Conservation (phyloP, 768 basidiomycete species). For the Sporobolomyces roseus region DNA sequence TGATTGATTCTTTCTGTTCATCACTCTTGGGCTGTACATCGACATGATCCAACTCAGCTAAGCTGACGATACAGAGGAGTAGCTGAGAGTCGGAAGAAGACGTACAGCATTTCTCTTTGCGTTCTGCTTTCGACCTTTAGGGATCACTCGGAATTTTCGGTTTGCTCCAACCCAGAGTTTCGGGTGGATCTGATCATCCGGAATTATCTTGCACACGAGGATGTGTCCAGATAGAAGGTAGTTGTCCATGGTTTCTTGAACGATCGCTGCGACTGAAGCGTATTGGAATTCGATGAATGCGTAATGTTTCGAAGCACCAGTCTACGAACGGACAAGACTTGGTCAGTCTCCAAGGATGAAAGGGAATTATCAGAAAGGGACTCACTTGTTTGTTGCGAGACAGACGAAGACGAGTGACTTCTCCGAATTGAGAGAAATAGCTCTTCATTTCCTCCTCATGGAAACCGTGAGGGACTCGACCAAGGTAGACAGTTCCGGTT, state of each 20-base stretch:
- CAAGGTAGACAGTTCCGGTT: slow-evolving; percentile 78
- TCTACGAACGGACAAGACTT: slow-evolving; percentile 54
- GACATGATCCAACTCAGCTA: too few relatives aligned
- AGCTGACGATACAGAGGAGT: neutral
- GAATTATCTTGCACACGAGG: slow-evolving; percentile 81
- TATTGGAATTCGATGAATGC: slow-evolving; percentile 94
- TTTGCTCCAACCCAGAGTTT: slow-evolving; percentile 97
- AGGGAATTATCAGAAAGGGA: too few relatives aligned
- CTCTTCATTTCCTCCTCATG: slow-evolving; percentile 89
- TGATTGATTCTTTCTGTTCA: slow-evolving; percentile 62
- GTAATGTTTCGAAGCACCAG: slow-evolving; percentile 93
- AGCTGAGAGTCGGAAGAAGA: neutral
- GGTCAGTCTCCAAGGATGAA: neutral
- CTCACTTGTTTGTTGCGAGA: too few relatives aligned
- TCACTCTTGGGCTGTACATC: slow-evolving; percentile 68
- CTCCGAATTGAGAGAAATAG: slow-evolving; percentile 93
- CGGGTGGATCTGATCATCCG: slow-evolving; percentile 83
- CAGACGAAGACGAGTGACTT: slow-evolving; percentile 76
- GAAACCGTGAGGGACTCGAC: slow-evolving; percentile 93
- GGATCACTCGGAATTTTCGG: slow-evolving; percentile 77
- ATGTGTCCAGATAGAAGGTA: slow-evolving; percentile 94
- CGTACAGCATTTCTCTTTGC: slow-evolving; percentile 76
- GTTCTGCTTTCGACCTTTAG: slow-evolving; percentile 52
- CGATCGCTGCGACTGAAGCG: slow-evolving; percentile 82
- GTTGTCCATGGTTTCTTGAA: slow-evolving; percentile 98